phyloP scores from a whole-genome alignment of 176 grass and related monocot species.

The Lolium multiflorum region DNA sequence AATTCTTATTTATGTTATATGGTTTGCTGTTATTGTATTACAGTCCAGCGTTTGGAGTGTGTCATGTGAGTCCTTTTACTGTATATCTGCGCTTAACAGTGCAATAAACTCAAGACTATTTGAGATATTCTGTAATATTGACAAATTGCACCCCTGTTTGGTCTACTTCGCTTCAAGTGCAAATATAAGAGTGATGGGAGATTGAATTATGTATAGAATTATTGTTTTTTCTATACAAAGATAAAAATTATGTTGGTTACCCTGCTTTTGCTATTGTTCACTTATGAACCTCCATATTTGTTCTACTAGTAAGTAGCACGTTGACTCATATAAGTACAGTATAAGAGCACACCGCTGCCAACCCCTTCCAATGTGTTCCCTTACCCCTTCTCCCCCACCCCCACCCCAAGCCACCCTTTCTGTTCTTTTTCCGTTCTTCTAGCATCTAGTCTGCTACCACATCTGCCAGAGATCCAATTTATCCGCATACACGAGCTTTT shows the following conservation, averaged over 20 bases:
- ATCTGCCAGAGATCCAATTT: no score
- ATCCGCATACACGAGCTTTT: no score
- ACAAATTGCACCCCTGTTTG: conserved; percentile 1
- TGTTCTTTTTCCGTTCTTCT: no score
- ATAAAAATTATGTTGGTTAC: neutral
- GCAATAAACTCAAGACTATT: neutral
- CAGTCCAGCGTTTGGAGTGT: neutral
- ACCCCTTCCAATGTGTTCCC: no score
- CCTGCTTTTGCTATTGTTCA: neutral
- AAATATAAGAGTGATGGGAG: neutral
- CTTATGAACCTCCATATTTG: neutral
- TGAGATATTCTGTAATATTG: neutral
- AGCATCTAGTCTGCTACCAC: no score
- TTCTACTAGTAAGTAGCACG: neutral
- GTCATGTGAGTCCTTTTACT: neutral
- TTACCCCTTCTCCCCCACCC: no score
- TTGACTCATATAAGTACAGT: no score
- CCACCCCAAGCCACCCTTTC: no score
- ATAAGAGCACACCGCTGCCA: no score
- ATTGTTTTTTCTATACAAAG: neutral
- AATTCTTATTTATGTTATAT: neutral
- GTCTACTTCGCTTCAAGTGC: conserved; percentile 12
- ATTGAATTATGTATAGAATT: conserved; percentile 7
- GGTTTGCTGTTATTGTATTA: neutral
- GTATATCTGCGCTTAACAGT: neutral